Base-by-base conservation (phyloP, 2,329 filamentous ascomycete species). In the Akanthomyces uredinophilus region DNA sequence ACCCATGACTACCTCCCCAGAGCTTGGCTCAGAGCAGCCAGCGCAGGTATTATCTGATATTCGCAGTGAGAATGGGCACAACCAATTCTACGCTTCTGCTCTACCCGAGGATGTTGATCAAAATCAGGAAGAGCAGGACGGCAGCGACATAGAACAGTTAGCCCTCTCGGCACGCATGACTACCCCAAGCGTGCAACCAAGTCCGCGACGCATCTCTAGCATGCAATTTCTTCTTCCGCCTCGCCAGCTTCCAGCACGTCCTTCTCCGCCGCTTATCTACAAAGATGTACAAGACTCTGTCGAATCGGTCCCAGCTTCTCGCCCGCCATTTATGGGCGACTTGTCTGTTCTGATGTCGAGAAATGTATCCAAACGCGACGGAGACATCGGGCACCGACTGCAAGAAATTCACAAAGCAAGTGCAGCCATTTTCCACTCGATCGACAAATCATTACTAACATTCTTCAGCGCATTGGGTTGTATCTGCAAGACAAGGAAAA, bases 381-480 rank as follows among this genome's bases (percentile, higher is more conserved):
- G 55, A 16, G 59, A 61, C 1, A 47, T 61, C 6, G 35, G 59
- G 8, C 49, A 27, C 4, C 37, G 59, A 8, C 11, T 61, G 20
- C 50, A 61, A 7, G 59, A 61, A 29, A 24, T 61, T 1, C 50
- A 61, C 37, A 52, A 43, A n/a, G 59, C 54, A 41, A 3, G 22
- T 22, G 5, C 4, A 4, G 27, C 4, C 7, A 24, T 46, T 6
- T 27, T 5, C 18, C 6, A 39, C 1, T n/a, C 5, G 27, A 24
- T 3, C 14, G 2, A 16, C 10, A 4, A 7, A 8, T 14, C 5
- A 11, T 29, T 20, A 1, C 59, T 61, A 18, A 54, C 29, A 13
- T 13, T 2, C n/a, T 24, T 2, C n/a, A 61, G 59, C 59, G 59
- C 11, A 37, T 61, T 4, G 22, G 16, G 1, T 4, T 37, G 3